phyloP scores from a whole-genome alignment of 2,329 filamentous ascomycete genomes.

The Aciculosporium take region DNA sequence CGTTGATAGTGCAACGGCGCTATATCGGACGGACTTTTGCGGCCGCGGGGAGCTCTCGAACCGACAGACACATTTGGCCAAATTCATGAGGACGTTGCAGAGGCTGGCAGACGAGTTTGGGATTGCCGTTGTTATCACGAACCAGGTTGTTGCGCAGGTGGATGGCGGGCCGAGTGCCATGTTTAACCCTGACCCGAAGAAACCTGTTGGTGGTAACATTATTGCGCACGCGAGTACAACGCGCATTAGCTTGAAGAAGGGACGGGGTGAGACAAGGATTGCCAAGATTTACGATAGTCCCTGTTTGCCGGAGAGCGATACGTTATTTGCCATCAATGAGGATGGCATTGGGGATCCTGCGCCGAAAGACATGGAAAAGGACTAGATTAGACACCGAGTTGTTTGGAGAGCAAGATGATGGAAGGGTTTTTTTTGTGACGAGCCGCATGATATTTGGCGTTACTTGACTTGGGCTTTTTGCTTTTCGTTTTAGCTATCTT shows the following conservation, averaged over 20 bases:
- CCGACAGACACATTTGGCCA: slow-evolving; percentile 75
- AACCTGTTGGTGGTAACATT: slow-evolving; percentile 96
- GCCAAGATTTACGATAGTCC: slow-evolving; percentile 99
- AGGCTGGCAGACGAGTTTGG: slow-evolving; percentile 73
- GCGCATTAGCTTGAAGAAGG: slow-evolving; percentile 87
- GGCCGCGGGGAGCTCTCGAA: slow-evolving; percentile 96
- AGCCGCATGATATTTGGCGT: slow-evolving; percentile 19
- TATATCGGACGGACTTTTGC: slow-evolving; percentile 93
- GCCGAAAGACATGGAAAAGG: slow-evolving; percentile 89
- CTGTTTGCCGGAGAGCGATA: slow-evolving; percentile 91
- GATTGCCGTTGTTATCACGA: slow-evolving; percentile 96
- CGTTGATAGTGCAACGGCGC: slow-evolving; percentile 86
- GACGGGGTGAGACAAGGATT: slow-evolving; percentile 83
- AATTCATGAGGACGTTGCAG: slow-evolving; percentile 76
- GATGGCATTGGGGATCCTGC: slow-evolving; percentile 92
- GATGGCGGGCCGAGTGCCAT: slow-evolving; percentile 92
- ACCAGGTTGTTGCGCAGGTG: slow-evolving; percentile 96
- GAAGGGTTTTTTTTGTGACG: not conserved
- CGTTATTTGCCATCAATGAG: slow-evolving; percentile 91
- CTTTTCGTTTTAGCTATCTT: not conserved
- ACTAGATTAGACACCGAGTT: slow-evolving; percentile 23
- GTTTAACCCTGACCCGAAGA: slow-evolving; percentile 99
- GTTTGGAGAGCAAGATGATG: slow-evolving; percentile 7
- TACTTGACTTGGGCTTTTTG: slow-evolving; percentile 5
- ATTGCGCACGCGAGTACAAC: slow-evolving; percentile 97